These are phyloP conservation scores for Forsythia viridissima DNA, from an alignment of 257 asterid species.

Conservation along the genomic window DNA sequence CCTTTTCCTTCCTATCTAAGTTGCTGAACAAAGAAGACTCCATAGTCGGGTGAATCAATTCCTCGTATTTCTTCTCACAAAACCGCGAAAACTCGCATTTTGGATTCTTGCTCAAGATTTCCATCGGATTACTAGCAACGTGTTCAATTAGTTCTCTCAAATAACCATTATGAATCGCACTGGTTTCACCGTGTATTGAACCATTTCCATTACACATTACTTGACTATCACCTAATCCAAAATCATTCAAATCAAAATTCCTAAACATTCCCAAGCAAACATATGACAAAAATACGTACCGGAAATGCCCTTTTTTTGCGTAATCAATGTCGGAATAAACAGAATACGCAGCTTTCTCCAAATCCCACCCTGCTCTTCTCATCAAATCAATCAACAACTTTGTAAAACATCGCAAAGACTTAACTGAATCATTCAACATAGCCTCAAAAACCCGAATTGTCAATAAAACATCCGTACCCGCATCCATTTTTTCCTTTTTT, in stretches of 20 bases:
- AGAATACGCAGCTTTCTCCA: constrained; percentile 71
- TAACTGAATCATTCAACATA: constrained; percentile 70
- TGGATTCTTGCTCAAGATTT: constrained; percentile 64
- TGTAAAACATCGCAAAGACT: constrained; percentile 59
- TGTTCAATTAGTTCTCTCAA: constrained; percentile 71
- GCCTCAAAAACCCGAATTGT: constrained; percentile 83
- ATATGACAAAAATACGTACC: constrained; percentile 73
- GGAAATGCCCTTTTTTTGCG: constrained; percentile 59
- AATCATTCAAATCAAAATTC: constrained; percentile 66
- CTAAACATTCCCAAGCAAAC: constrained; percentile 76
- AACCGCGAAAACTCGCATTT: constrained; percentile 69
- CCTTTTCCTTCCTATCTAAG: constrained; percentile 74
- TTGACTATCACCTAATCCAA: constrained; percentile 44
- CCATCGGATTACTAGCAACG: constrained; percentile 74
- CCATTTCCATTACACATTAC: constrained; percentile 36
- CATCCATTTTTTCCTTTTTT: constrained; percentile 35
- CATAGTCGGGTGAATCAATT: constrained; percentile 87
- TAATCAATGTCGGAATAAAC: constrained; percentile 56
- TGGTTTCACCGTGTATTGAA: constrained; percentile 21
- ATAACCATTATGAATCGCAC: constrained; percentile 28
- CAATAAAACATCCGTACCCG: constrained; percentile 51
- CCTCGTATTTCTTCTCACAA: constrained; percentile 81
- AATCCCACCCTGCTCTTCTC: constrained; percentile 81
- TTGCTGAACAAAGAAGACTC: constrained; percentile 79
- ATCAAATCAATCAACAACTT: constrained; percentile 75